Evolutionary conservation across 2,329 filamentous ascomycete genomes (phyloP), one percentile per base, ranked within the genome.

Genomic region (Allantophomopsis lycopodina): DNA sequence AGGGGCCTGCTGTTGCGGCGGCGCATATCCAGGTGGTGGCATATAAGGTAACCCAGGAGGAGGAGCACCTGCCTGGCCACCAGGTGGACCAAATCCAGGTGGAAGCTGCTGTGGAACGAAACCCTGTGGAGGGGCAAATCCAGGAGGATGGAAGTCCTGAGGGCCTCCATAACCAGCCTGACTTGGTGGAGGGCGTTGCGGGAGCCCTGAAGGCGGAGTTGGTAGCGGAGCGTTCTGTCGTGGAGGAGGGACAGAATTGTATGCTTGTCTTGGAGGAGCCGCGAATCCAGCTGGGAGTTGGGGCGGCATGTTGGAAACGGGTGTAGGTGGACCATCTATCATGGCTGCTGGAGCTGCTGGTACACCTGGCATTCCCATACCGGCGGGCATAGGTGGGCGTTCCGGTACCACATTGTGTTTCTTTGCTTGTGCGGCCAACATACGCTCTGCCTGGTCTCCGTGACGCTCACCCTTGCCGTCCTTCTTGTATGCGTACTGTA

Each of bases 401-500:
- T 87, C 81, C 30, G 87, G 83, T 39, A 86, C 76, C 44, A 98
- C 83, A 53, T 94, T 94, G 60, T 95, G 85, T 57, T 88, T 89
- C 63, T 89, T 89, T 42, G 88, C 91, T 62, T 95, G 84, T 20
- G 83, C 79, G 21, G 91, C 91, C 36, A 98, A 74, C 66, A 86
- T 83, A 54, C 91, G 73, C 63, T 98, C 91, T 21, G 91, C 91
- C 51, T 87, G 75, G 58, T 98, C 91, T 52, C 91, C 91, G 57
- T 98, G 91, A 42, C 91, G 72, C 64, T 96, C 89, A 51, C 89
- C 89, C 64, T 94, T 94, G 50, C 91, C 91, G 55, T 98, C 91
- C 63, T 96, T 96, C 71, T 98, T 98, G 73, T 94, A 96, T 32
- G 91, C 91, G 60, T 96, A 98, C 61, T 96, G 89, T 35, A 98